Base-by-base conservation (phyloP, 2,329 filamentous ascomycete genomes). In the Aspergillus ustus region DNA sequence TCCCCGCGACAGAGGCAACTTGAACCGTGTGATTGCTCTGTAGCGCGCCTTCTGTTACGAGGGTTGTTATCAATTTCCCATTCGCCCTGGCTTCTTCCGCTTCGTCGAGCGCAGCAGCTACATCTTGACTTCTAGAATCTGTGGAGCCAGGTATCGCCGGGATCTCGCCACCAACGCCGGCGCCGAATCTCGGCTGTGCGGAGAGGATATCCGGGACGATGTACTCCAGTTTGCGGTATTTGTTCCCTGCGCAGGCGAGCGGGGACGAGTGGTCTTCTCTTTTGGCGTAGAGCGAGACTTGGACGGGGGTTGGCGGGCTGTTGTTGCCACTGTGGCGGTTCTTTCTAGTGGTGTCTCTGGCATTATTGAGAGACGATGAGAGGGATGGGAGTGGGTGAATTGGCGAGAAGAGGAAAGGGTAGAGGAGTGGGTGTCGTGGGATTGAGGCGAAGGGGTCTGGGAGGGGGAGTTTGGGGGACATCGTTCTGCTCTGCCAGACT, bases 141-240 rank as follows among this genome's bases (percentile, higher is more conserved):
- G 34, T 11, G 9, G 34, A 4, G 34, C 34, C 11, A 17, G 34
- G 34, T 5, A 40, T 13, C 34, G 34, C 52, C 2, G 55, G 55
- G 0, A 7, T 5, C 8, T 58, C 55, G 19, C 29, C 48, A 40
- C 45, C 37, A 31, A 52, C 4, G 25, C 61, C 22, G 40, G 20
- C 40, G 6, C 55, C 55, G n/a, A 45, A 58, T 3, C 25, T 19
- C 7, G 55, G 19, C 0, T 43, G 31, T 1, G 51, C n/a, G 48
- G 67, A 65, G 20, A 74, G 67, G 17, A 77, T 74, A 46, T 77
- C 73, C 0, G 74, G 74, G 5, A 75, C 63, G 45, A 77, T 72
- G 62, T 77, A 77, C 64, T 77, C 74, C 34, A 77, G 67, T 63
- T 77, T 77, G 57, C 74, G 73, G 66, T 77, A 77, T 67, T 77